A percentile compares a stretch with the other conserved stretches of the same genome.
phyloP scores from a whole-genome alignment of 192 early-diverging fungal species.

The Coemansia sp. region DNA sequence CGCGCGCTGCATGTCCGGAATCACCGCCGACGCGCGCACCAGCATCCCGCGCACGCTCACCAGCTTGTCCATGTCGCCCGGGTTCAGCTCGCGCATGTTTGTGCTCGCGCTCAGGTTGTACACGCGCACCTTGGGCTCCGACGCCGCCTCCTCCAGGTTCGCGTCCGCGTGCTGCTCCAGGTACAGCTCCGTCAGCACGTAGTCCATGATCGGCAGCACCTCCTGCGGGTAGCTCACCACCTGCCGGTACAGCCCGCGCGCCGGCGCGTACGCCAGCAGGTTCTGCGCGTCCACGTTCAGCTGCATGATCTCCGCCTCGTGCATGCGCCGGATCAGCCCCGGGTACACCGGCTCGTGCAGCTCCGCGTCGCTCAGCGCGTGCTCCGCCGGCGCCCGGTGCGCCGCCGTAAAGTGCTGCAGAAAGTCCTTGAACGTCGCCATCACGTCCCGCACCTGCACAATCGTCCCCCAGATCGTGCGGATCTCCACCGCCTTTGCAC shows the following conservation, averaged over 20 bases:
- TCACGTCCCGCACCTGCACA: conserved; percentile 83
- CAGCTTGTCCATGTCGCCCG: conserved; percentile 96
- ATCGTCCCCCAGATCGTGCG: conserved; percentile 93
- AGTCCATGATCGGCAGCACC: conserved; percentile 61
- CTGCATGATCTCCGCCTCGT: conserved; percentile 44
- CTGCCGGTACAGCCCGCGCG: conserved; percentile 72
- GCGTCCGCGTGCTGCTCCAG: conserved; percentile 69
- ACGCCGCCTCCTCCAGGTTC: conserved; percentile 58
- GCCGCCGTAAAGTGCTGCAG: conserved; percentile 7
- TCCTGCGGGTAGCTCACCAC: conserved; percentile 83
- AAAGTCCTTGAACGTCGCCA: conserved; percentile 78
- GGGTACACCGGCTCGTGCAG: conserved; percentile 73
- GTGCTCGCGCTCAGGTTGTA: conserved; percentile 75
- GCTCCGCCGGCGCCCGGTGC: conserved; percentile 32
- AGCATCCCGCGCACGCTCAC: conserved; percentile 93
- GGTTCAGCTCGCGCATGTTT: conserved; percentile 94
- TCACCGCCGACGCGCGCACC: conserved; percentile 86
- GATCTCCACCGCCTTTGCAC: conserved; percentile 31
- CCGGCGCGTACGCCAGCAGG: conserved; percentile 64
- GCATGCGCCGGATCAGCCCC: conserved; percentile 55
- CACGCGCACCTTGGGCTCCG: conserved; percentile 72
- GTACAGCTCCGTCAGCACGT: conserved; percentile 60
- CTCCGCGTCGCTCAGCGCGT: conserved; percentile 49
- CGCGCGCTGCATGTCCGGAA: conserved; percentile 92
- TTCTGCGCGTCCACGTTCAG: conserved; percentile 61